phyloP scores from a whole-genome alignment of 305 asterid species.

The Fraxinus nigra region DNA sequence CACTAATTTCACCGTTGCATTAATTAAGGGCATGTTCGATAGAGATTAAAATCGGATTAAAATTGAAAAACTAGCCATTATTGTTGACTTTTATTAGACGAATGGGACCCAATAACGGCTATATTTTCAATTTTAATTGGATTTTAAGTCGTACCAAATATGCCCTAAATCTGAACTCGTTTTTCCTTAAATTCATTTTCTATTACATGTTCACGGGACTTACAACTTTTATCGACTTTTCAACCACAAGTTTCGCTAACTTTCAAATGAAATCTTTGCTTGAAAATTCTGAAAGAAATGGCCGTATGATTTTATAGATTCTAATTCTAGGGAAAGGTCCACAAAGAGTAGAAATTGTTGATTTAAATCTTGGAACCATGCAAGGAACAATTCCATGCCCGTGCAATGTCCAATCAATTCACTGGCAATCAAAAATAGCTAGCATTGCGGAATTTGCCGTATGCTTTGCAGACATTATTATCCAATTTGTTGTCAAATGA shows the following conservation, averaged over 20 bases:
- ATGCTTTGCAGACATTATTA: conserved; percentile 3
- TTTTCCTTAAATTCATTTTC: not conserved
- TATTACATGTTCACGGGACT: too few relatives aligned
- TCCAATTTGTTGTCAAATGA: not conserved
- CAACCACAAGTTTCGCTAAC: too few relatives aligned
- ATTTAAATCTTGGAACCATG: not conserved
- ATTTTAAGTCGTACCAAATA: too few relatives aligned
- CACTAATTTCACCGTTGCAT: not conserved
- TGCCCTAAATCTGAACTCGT: not conserved
- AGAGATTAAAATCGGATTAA: too few relatives aligned
- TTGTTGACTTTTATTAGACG: too few relatives aligned
- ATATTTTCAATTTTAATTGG: too few relatives aligned
- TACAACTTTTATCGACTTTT: too few relatives aligned
- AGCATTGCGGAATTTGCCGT: conserved; percentile 10
- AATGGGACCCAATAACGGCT: too few relatives aligned
- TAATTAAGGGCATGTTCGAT: too few relatives aligned
- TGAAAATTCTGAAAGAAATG: too few relatives aligned
- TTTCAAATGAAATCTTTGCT: not conserved
- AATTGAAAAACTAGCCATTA: too few relatives aligned
- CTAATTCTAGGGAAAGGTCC: not conserved
- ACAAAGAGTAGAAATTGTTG: not conserved
- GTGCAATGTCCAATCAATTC: not conserved
- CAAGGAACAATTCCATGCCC: not conserved
- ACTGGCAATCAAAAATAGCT: not conserved
- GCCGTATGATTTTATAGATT: not conserved